Percentiles rank a stretch among this genome's conserved stretches.
These are phyloP conservation scores for Capsicum baccatum DNA, from an alignment of 257 asterid genomes.

Conservation along the genomic window DNA sequence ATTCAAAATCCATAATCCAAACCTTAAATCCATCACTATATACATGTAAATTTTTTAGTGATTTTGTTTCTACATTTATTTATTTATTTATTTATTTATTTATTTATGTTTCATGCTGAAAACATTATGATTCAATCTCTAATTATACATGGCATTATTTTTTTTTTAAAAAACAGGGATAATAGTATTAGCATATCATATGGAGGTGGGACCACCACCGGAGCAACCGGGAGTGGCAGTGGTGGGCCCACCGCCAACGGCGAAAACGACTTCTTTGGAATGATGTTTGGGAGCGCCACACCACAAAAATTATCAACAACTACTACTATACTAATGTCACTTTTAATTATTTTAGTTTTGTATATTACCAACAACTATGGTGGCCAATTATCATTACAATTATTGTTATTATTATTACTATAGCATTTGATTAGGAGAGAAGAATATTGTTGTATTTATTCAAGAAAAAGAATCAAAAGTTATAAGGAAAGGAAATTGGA, in stretches of 20 bases:
- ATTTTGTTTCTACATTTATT: neutral
- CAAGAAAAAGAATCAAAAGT: neutral
- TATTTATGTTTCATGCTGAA: neutral
- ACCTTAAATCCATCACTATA: neutral
- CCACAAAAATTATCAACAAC: conserved; percentile 47
- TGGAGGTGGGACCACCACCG: conserved; percentile 63
- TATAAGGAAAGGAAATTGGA: conserved; percentile 34
- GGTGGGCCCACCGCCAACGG: conserved; percentile 42
- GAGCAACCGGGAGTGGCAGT: conserved; percentile 41
- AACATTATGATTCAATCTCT: neutral
- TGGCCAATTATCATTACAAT: conserved; percentile 46
- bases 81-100: fast-evolving
- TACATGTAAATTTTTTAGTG: neutral
- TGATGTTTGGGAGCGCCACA: conserved; percentile 72
- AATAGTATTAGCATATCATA: conserved; percentile 55
- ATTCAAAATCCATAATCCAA: neutral
- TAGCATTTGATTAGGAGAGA: conserved; percentile 22
- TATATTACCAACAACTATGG: conserved; percentile 48
- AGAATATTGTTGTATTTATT: neutral
- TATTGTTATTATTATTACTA: conserved; percentile 31
- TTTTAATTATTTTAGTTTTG: conserved; percentile 54
- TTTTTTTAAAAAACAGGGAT: conserved; percentile 50
- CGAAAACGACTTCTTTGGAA: conserved; percentile 54
- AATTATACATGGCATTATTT: neutral
- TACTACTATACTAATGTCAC: conserved; percentile 48